phyloP scores from a whole-genome alignment of 306 rosid genomes.

The Vigna hirtella region DNA sequence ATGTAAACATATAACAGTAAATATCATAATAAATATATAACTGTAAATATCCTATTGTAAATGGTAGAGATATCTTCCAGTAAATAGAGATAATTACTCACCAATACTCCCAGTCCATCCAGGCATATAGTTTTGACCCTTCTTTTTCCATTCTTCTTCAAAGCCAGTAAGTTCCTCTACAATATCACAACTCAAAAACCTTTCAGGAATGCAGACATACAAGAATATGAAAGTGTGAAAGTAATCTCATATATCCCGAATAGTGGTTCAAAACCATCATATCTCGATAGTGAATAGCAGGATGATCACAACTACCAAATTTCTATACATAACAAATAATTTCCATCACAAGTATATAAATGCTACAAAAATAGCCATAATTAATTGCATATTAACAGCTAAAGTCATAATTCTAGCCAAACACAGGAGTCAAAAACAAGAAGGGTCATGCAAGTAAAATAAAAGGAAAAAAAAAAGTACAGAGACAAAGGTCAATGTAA shows the following conservation, averaged over 20 bases:
- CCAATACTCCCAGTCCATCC: constrained; percentile 65
- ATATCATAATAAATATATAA: not conserved
- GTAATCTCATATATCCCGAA: not conserved
- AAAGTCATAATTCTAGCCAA: not conserved
- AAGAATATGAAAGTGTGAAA: constrained; percentile 9
- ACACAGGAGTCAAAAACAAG: not conserved
- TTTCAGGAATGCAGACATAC: constrained; percentile 14
- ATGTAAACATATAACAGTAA: constrained; percentile 4
- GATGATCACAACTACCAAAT: not conserved
- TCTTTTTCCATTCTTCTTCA: constrained; percentile 79
- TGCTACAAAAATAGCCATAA: not conserved
- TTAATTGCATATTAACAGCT: not conserved
- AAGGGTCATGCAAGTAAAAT: not conserved
- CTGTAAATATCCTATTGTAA: not conserved
- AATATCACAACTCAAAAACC: constrained; percentile 36
- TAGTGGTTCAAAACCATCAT: not conserved
- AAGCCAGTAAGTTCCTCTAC: constrained; percentile 76
- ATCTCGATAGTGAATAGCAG: not conserved
- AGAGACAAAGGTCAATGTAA: not conserved
- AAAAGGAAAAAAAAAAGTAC: not conserved
- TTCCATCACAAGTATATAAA: not conserved
- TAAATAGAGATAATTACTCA: constrained; percentile 44
- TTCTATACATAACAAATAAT: not conserved
- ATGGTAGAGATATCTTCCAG: not conserved
- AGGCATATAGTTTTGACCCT: constrained; percentile 67